A percentile compares a stretch with the other conserved stretches of the same genome.
Conservation (phyloP, 2,329 filamentous ascomycete genomes). For the Pestalotiopsis fici region DNA sequence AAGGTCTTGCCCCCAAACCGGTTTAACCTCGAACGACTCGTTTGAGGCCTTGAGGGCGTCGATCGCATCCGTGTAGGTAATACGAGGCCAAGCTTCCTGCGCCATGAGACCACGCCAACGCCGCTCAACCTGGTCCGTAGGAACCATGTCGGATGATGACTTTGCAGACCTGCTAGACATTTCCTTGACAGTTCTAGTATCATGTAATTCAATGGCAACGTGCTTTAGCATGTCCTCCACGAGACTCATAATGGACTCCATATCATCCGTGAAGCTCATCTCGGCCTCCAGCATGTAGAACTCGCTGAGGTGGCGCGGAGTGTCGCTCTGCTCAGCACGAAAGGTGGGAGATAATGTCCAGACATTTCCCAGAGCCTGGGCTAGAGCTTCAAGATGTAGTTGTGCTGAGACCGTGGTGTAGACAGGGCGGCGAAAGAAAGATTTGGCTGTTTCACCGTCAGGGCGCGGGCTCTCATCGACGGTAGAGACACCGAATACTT, state of each 20-base stretch:
- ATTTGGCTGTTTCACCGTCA: constrained; percentile 38
- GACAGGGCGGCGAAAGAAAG: constrained; percentile 85
- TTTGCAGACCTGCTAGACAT: constrained; percentile 41
- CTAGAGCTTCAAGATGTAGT: constrained; percentile 88
- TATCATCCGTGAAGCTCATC: constrained; percentile 72
- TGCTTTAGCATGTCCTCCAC: constrained; percentile 75
- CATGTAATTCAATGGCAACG: constrained; percentile 40
- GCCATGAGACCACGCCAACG: constrained; percentile 72
- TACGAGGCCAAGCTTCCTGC: constrained; percentile 67
- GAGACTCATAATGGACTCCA: constrained; percentile 75
- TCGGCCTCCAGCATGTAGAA: constrained; percentile 99
- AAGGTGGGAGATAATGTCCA: constrained; percentile 96
- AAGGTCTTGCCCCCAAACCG: constrained; percentile 72
- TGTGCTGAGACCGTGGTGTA: constrained; percentile 96
- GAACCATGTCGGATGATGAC: constrained; percentile 43
- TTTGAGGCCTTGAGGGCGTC: constrained; percentile 63
- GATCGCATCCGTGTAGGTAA: constrained; percentile 83
- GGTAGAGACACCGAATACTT: constrained; percentile 77
- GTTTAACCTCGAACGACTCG: constrained; percentile 65
- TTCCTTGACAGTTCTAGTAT: constrained; percentile 45
- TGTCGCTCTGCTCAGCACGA: constrained; percentile 90
- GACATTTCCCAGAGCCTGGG: constrained; percentile 84
- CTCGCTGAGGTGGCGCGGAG: constrained; percentile 89
- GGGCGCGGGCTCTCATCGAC: constrained; percentile 27
- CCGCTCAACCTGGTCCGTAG: constrained; percentile 54